Percentiles rank a stretch among this genome's conserved stretches.
Conservation (phyloP, 108 stramenopile species). For the Pseudonitzschia multistriata region DNA sequence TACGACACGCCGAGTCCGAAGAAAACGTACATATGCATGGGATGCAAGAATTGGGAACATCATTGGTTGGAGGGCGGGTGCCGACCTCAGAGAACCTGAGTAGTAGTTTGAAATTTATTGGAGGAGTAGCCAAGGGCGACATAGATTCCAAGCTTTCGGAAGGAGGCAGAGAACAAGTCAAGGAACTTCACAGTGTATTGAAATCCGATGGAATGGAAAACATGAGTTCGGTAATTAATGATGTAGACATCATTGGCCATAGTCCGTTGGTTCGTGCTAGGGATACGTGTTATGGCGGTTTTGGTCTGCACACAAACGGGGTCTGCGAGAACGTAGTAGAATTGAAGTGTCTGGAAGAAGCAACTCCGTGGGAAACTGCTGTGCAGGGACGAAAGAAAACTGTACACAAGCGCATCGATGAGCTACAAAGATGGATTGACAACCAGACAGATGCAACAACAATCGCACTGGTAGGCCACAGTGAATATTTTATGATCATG, state of each 20-base stretch:
- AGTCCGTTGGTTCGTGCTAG: constrained; percentile 57
- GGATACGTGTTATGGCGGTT: constrained; percentile 49
- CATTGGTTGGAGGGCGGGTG: not conserved
- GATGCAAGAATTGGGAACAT: not conserved
- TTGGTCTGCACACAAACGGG: constrained; percentile 1
- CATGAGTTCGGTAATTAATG: not conserved
- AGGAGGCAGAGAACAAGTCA: not conserved
- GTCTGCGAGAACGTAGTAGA: constrained; percentile 15
- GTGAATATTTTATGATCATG: constrained; percentile 68
- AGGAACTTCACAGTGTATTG: not conserved
- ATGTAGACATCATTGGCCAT: constrained; percentile 31
- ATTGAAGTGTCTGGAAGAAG: constrained; percentile 20
- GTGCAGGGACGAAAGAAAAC: constrained; percentile 3
- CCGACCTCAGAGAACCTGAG: constrained; percentile 1
- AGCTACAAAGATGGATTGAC: constrained; percentile 47
- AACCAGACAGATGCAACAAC: constrained; percentile 39
- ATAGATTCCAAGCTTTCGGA: constrained; percentile 2
- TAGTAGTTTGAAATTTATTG: not conserved
- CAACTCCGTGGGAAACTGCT: constrained; percentile 20
- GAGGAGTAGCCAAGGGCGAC: not conserved
- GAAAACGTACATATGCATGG: constrained; percentile 55
- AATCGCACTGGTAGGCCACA: constrained; percentile 69
- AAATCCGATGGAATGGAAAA: not conserved
- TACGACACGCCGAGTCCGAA: constrained; percentile 77
- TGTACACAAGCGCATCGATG: constrained; percentile 42